Evolutionary conservation across 2,329 filamentous ascomycete genomes (phyloP).

Genomic region (Septoria linicola): DNA sequence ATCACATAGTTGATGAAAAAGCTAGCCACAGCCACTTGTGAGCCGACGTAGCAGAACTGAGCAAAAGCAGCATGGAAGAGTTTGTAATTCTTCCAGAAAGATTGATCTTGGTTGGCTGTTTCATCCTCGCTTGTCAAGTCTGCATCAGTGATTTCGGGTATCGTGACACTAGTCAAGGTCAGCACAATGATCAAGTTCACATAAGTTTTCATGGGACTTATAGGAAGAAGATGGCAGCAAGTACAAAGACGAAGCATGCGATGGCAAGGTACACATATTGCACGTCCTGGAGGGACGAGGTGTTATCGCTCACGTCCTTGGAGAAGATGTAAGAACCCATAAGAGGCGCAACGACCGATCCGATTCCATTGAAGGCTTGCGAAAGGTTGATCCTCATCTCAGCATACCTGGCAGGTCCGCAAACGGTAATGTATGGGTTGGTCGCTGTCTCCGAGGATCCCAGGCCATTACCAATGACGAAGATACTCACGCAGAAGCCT

Average conservation of each 20-base stretch:
- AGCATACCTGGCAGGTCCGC: slow-evolving; percentile 59
- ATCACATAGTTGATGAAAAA: slow-evolving; percentile 68
- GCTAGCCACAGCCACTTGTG: slow-evolving; percentile 58
- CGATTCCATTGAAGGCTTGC: slow-evolving; percentile 59
- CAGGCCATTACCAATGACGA: slow-evolving; percentile 54
- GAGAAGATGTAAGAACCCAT: slow-evolving; percentile 63
- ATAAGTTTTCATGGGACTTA: slow-evolving; percentile 13
- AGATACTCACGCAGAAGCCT: slow-evolving; percentile 60
- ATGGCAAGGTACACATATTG: slow-evolving; percentile 66
- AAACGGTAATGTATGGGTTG: slow-evolving; percentile 55
- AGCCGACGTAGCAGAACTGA: slow-evolving; percentile 78
- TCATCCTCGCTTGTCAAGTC: slow-evolving; percentile 59
- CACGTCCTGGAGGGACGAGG: slow-evolving; percentile 56
- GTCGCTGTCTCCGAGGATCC: slow-evolving; percentile 60
- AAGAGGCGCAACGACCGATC: slow-evolving; percentile 60
- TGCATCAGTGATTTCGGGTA: slow-evolving; percentile 59
- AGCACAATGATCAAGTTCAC: background rate
- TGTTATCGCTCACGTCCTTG: slow-evolving; percentile 51
- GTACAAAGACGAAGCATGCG: slow-evolving; percentile 57
- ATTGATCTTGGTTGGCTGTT: slow-evolving; percentile 43
- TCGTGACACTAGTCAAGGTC: slow-evolving; percentile 40
- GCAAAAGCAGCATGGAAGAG: slow-evolving; percentile 74
- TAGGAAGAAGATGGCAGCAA: slow-evolving; percentile 60
- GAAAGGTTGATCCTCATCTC: slow-evolving; percentile 60
- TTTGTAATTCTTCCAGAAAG: slow-evolving; percentile 62